Evolutionary conservation across 768 basidiomycete genomes (phyloP), one percentile per base, ranked within the genome.

Genomic region (Tephrocybe sp.): DNA sequence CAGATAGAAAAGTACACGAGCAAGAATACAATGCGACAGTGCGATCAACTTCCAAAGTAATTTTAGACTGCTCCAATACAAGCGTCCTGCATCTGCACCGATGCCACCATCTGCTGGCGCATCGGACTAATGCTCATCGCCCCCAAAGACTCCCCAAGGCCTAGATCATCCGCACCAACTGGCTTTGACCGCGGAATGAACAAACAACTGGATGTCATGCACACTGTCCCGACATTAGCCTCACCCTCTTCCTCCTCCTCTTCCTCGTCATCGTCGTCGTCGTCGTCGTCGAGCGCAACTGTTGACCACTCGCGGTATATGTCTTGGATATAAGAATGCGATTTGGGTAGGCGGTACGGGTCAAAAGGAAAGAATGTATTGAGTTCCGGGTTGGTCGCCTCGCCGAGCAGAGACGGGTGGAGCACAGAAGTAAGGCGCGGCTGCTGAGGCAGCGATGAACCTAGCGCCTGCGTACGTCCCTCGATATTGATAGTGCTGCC

Each of bases 351-450:
- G 51, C 86, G 89, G 73, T 92, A 98, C 2, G 97, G 97, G 66
- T 99, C 97, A 64, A 99, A 99, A 0, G 97, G 97, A 75, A 99
- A 99, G 74, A 98, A 98, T 9, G 86, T 84, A 62, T 92, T 93
- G 47, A 98, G 76, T 52, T 95, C 92, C 8, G 79, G 73, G 43
- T 80, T 80, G 51, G 74, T 59, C 40, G 69, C 68, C 42, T 64
- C 69, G 7, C 67, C 69, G 15, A 70, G 57, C 24, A 67, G 54
- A 9, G 58, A 60, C 16, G 56, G 61, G 52, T 57, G 63, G n/a
- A 62, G 43, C 18, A 15, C 13, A 25, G 51, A 41, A 19, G 35
- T 13, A 4, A 26, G 16, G 5, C 52, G 50, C 12, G 35, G 42
- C 12, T 50, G 50, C 11, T 49, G 47, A 24, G 34, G 22, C 2